Evolutionary conservation across 768 basidiomycete genomes (phyloP).

Genomic region (Suillus subaureus): DNA sequence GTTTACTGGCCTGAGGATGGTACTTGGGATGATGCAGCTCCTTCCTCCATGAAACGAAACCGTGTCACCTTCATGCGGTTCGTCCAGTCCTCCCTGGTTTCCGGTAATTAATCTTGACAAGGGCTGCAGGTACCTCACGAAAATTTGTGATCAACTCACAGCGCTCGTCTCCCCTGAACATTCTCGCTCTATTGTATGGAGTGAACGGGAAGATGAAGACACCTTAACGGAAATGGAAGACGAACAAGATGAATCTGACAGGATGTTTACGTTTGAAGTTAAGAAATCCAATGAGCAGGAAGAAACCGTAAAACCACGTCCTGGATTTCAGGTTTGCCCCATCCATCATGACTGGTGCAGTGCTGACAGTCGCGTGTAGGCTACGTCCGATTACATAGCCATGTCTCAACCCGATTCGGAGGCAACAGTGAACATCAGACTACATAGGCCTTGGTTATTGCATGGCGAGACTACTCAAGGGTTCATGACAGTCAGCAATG

Average conservation of each 20-base stretch:
- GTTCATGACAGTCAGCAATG: constrained; percentile 36
- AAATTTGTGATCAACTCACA: constrained; percentile 57
- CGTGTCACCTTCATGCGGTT: constrained; percentile 65
- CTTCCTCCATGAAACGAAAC: constrained; percentile 49
- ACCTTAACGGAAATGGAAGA: constrained; percentile 32
- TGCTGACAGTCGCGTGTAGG: constrained; percentile 10
- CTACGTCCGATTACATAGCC: constrained; percentile 15
- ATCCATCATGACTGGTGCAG: neutral
- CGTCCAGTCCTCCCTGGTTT: constrained; percentile 5
- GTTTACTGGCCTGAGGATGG: constrained; percentile 65
- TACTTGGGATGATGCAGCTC: constrained; percentile 57
- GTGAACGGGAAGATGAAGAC: constrained; percentile 30
- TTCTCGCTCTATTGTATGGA: constrained; percentile 47
- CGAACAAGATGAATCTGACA: constrained; percentile 42
- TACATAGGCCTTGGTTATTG: constrained; percentile 32
- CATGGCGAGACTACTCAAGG: constrained; percentile 44
- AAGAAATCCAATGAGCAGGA: constrained; percentile 56
- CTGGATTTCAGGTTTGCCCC: constrained; percentile 47
- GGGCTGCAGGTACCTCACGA: constrained; percentile 53
- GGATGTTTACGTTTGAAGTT: constrained; percentile 56
- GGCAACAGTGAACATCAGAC: constrained; percentile 9
- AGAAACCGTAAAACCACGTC: constrained; percentile 44
- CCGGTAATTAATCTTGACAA: neutral
- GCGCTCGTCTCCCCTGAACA: constrained; percentile 53
- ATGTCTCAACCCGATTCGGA: constrained; percentile 14